phyloP scores from a whole-genome alignment of 2,329 filamentous ascomycete genomes.

The Clarireedia paspali region DNA sequence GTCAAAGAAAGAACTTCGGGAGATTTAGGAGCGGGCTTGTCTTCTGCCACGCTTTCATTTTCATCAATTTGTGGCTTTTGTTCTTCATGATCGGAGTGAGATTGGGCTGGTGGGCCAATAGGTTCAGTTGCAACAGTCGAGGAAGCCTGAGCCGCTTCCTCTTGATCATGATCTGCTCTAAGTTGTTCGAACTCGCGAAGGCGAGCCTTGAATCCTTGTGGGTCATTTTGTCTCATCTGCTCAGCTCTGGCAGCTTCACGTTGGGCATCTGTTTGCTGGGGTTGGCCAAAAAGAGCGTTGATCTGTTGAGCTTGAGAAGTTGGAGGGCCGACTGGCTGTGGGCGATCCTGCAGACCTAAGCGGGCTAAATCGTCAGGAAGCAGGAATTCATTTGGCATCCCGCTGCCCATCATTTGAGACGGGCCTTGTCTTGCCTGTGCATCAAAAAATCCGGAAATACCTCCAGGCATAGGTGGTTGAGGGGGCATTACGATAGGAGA shows the following conservation, averaged over 20 bases:
- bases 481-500: slow-evolving; percentile 61
- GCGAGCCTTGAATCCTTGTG: slow-evolving; percentile 52
- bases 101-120: slow-evolving; percentile 21
- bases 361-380: slow-evolving; percentile 70
- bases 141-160: slow-evolving; percentile 29
- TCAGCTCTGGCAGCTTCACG: slow-evolving; percentile 54
- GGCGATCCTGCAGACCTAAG: slow-evolving; percentile 43
- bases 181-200: slow-evolving; percentile 78
- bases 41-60: slow-evolving; percentile 8
- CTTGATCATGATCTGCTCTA: slow-evolving; percentile 62
- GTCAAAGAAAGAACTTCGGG: slow-evolving; percentile 61
- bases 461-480: slow-evolving; percentile 40
- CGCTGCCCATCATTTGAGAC: slow-evolving; percentile 32
- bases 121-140: slow-evolving; percentile 29
- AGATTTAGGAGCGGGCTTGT: slow-evolving; percentile 21
- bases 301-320: slow-evolving; percentile 26
- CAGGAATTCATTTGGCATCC: slow-evolving; percentile 43
- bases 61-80: slow-evolving; percentile 12
- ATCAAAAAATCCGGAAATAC: slow-evolving; percentile 65
- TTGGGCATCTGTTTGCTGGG: slow-evolving; percentile 19
- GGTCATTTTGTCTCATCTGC: slow-evolving; percentile 53
- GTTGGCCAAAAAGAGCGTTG: slow-evolving; percentile 24
- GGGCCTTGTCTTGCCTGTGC: slow-evolving; percentile 36
- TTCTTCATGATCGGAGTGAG: slow-evolving; percentile 14
- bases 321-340: slow-evolving; percentile 19